Conservation (phyloP, 208 protist genomes). For the Leishmania mexicana region DNA sequence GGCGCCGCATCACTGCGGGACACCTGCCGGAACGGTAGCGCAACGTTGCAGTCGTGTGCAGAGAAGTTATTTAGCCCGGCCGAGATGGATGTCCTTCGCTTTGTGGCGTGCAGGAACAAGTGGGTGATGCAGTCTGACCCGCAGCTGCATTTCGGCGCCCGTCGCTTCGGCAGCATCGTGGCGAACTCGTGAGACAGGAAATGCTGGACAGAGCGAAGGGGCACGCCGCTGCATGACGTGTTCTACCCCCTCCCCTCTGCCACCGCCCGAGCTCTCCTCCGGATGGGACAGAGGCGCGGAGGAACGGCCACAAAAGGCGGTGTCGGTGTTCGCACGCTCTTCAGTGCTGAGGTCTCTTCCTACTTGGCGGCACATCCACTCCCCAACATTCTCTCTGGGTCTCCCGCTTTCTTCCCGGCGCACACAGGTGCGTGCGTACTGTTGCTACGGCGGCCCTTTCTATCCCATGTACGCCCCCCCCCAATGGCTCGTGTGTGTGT, state of each 20-base stretch:
- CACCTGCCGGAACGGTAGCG: constrained; percentile 40
- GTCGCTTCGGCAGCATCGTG: constrained; percentile 29
- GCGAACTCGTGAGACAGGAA: not conserved
- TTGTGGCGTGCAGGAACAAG: constrained; percentile 35
- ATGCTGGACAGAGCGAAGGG: not conserved
- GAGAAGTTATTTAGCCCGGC: constrained; percentile 38
- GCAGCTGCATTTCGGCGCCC: constrained; percentile 45
- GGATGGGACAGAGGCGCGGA: not conserved
- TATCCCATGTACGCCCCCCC: not conserved
- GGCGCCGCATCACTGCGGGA: constrained; percentile 54
- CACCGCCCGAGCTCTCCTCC: not conserved
- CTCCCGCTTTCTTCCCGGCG: not conserved
- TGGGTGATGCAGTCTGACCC: constrained; percentile 41
- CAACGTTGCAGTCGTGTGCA: constrained; percentile 41
- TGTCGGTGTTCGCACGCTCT: not conserved
- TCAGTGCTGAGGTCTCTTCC: not conserved
- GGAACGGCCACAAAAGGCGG: not conserved
- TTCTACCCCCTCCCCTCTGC: constrained; percentile 2
- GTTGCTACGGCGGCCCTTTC: not conserved
- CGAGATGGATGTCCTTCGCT: constrained; percentile 39
- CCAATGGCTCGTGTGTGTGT: not conserved
- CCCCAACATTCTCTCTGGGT: not conserved
- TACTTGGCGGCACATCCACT: not conserved
- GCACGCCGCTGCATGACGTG: not conserved
- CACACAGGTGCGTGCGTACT: not conserved